phyloP scores from a whole-genome alignment of 345 rosid genomes.

The Murraya koenigii region DNA sequence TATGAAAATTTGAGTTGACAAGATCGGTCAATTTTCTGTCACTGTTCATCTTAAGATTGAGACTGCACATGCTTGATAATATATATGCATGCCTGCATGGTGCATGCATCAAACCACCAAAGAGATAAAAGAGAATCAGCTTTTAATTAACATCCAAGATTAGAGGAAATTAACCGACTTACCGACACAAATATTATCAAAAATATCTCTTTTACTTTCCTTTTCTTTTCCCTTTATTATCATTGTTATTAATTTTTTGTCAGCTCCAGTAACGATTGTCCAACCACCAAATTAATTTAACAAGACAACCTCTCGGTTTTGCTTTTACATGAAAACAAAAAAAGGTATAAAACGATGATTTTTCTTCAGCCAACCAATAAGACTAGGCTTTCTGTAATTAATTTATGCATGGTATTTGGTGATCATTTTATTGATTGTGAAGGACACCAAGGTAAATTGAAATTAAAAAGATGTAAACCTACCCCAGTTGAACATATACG shows the following conservation, averaged over 20 bases:
- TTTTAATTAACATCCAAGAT: background rate
- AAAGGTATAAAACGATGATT: background rate
- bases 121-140: background rate
- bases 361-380: background rate
- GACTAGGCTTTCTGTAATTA: background rate
- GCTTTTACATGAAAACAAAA: background rate
- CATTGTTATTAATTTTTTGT: too few relatives aligned
- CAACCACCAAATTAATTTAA: background rate
- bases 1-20: background rate
- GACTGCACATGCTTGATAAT: background rate
- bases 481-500: slow-evolving; percentile 1
- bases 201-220: background rate
- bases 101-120: background rate
- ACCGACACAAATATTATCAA: background rate
- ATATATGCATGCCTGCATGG: background rate
- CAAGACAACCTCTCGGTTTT: background rate
- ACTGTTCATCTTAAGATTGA: background rate
- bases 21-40: background rate
- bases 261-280: background rate
- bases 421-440: background rate
- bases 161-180: background rate
- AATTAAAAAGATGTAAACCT: background rate
- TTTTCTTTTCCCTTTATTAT: too few relatives aligned
- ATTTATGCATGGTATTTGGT: background rate
- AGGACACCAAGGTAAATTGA: background rate